Conservation (phyloP, 1,284 basidiomycete species). For the Heterobasidion annosum region DNA sequence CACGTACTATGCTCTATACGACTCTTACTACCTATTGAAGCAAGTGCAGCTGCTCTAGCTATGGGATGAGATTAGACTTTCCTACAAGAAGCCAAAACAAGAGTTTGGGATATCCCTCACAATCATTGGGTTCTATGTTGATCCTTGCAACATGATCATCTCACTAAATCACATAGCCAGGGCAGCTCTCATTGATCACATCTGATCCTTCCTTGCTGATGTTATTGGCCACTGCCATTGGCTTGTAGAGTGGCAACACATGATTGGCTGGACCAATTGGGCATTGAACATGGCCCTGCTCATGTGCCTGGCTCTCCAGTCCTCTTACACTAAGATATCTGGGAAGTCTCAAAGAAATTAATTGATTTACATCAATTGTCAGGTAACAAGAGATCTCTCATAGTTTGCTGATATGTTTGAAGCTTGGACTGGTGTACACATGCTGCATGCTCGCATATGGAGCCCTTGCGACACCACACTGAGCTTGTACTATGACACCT, state of each 20-base stretch:
- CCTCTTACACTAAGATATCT: slow-evolving; percentile 8
- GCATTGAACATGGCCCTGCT: slow-evolving; percentile 16
- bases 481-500: slow-evolving; percentile 22
- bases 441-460: slow-evolving; percentile 22
- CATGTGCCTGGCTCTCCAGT: not conserved
- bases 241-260: slow-evolving; percentile 19
- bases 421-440: slow-evolving; percentile 14
- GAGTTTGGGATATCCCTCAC: too few species aligned
- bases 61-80: slow-evolving; percentile 3
- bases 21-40: not conserved
- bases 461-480: slow-evolving; percentile 13
- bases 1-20: slow-evolving; percentile 1
- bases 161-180: not conserved
- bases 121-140: slow-evolving; percentile 2
- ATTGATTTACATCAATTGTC: slow-evolving; percentile 17
- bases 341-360: slow-evolving; percentile 12
- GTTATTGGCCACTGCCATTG: slow-evolving; percentile 7
- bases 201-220: not conserved
- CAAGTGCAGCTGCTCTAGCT: slow-evolving; percentile 1
- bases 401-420: slow-evolving; percentile 24
- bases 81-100: slow-evolving; percentile 2
- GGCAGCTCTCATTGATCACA: not conserved
- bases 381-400: slow-evolving; percentile 16
- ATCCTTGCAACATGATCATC: not conserved
- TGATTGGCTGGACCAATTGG: slow-evolving; percentile 32